These are phyloP conservation scores for Komagataea norvegica DNA, from an alignment of 1,139 yeast species.

Conservation along the genomic window DNA sequence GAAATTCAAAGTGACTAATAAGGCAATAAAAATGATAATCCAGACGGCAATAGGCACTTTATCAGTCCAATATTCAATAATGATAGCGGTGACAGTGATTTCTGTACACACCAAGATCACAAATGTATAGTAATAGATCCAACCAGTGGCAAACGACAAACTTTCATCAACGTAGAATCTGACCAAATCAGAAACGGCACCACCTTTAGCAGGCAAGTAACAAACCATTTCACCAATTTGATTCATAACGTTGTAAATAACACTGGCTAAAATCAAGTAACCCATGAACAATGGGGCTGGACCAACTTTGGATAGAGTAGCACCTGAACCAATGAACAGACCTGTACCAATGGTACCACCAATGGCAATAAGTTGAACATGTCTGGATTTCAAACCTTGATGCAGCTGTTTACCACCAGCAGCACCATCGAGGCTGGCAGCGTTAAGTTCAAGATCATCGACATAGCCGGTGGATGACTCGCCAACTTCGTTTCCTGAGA, in stretches of 20 bases:
- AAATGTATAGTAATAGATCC: slow-evolving; percentile 74
- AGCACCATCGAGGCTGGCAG: slow-evolving; percentile 5
- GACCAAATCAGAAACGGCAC: slow-evolving; percentile 51
- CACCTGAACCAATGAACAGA: slow-evolving; percentile 46
- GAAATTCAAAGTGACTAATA: slow-evolving; percentile 58
- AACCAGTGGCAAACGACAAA: slow-evolving; percentile 68
- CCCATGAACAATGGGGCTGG: slow-evolving; percentile 49
- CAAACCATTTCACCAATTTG: slow-evolving; percentile 62
- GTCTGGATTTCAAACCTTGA: slow-evolving; percentile 38
- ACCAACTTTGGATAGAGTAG: slow-evolving; percentile 42
- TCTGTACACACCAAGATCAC: slow-evolving; percentile 75
- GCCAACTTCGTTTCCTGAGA: slow-evolving; percentile 5
- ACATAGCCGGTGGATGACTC: slow-evolving; percentile 31
- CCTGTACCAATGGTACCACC: slow-evolving; percentile 57
- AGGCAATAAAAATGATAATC: slow-evolving; percentile 54
- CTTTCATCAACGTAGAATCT: slow-evolving; percentile 61
- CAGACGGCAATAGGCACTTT: slow-evolving; percentile 64
- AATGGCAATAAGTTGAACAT: slow-evolving; percentile 53
- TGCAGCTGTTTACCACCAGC: slow-evolving; percentile 15
- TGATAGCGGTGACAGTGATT: slow-evolving; percentile 71
- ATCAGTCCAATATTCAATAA: slow-evolving; percentile 72
- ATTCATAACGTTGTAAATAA: slow-evolving; percentile 54
- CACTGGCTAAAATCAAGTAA: slow-evolving; percentile 45
- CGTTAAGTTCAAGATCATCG: slow-evolving; percentile 13
- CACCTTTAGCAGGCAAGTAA: slow-evolving; percentile 42